Conservation (phyloP, 805 yeast species). For the Cyberlindnera mississippiensis region DNA sequence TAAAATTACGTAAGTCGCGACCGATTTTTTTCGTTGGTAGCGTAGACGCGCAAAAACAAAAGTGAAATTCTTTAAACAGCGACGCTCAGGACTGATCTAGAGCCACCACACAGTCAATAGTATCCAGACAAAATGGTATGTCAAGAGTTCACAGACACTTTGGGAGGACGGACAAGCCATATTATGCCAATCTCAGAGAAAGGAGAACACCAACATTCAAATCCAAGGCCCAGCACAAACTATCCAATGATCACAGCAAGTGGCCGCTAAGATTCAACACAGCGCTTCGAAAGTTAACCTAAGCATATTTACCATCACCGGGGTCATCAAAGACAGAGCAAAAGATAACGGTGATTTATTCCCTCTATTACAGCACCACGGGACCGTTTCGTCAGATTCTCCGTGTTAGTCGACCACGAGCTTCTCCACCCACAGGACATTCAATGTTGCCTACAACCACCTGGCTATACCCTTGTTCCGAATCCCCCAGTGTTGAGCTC, state of each 20-base stretch:
- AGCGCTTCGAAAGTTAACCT: too few species aligned
- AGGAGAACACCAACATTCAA: background rate
- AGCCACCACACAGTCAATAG: conserved; percentile 7
- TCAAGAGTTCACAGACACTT: background rate
- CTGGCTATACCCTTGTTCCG: background rate
- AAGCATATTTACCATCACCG: too few species aligned
- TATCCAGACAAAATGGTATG: conserved; percentile 21
- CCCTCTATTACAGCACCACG: too few species aligned
- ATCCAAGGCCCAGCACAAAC: background rate
- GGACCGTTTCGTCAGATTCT: too few species aligned
- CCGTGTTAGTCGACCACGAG: too few species aligned
- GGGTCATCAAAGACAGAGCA: too few species aligned
- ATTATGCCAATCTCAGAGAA: background rate
- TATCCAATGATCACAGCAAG: background rate
- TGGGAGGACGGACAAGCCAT: background rate
- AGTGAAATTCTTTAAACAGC: conserved; percentile 17
- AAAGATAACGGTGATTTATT: too few species aligned
- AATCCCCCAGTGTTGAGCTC: too few species aligned
- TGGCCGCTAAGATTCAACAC: background rate
- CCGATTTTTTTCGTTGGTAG: background rate
- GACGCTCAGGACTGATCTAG: conserved; percentile 1
- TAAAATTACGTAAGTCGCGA: too few species aligned
- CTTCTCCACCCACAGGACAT: too few species aligned
- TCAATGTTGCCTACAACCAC: background rate
- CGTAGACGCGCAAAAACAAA: conserved; percentile 18